Conservation (phyloP, 306 rosid species). For the Fragaria iinumae region DNA sequence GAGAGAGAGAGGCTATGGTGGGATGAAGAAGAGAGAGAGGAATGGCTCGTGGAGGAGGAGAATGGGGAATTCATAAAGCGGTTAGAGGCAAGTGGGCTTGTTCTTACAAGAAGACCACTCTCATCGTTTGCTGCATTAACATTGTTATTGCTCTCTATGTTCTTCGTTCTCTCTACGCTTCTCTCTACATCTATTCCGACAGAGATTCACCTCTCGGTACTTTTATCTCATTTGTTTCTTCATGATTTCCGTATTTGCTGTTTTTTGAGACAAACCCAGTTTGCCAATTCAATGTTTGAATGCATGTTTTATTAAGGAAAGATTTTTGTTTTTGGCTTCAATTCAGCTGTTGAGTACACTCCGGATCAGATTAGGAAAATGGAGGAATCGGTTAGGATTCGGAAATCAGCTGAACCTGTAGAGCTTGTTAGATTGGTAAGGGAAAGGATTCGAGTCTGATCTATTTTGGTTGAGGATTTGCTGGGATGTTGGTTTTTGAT, state of each 20-base stretch:
- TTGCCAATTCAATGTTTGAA: slow-evolving; percentile 15
- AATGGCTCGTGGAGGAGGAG: slow-evolving; percentile 75
- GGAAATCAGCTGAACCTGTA: slow-evolving; percentile 61
- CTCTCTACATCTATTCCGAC: slow-evolving; percentile 83
- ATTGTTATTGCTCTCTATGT: slow-evolving; percentile 84
- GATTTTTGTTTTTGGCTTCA: neutral
- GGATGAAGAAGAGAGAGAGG: slow-evolving; percentile 70
- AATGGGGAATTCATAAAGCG: slow-evolving; percentile 47
- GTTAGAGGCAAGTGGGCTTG: slow-evolving; percentile 64
- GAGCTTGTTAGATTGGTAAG: slow-evolving; percentile 80
- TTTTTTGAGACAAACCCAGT: slow-evolving; percentile 14
- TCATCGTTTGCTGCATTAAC: slow-evolving; percentile 74
- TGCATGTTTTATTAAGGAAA: slow-evolving; percentile 12
- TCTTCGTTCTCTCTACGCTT: slow-evolving; percentile 82
- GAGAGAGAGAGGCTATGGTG: slow-evolving; percentile 46
- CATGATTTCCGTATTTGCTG: neutral
- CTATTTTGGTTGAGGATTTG: slow-evolving; percentile 14
- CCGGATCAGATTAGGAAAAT: slow-evolving; percentile 88
- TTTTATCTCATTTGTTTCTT: slow-evolving; percentile 10
- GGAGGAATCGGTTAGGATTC: slow-evolving; percentile 77
- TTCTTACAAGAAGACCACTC: slow-evolving; percentile 82
- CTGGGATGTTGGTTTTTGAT: neutral
- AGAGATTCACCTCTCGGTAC: slow-evolving; percentile 54
- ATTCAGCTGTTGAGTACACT: slow-evolving; percentile 63
- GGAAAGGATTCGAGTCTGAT: slow-evolving; percentile 16